Evolutionary conservation across 495 filamentous ascomycete genomes (phyloP), one percentile per base, ranked within the genome.

Genomic region (Xylaria curta): DNA sequence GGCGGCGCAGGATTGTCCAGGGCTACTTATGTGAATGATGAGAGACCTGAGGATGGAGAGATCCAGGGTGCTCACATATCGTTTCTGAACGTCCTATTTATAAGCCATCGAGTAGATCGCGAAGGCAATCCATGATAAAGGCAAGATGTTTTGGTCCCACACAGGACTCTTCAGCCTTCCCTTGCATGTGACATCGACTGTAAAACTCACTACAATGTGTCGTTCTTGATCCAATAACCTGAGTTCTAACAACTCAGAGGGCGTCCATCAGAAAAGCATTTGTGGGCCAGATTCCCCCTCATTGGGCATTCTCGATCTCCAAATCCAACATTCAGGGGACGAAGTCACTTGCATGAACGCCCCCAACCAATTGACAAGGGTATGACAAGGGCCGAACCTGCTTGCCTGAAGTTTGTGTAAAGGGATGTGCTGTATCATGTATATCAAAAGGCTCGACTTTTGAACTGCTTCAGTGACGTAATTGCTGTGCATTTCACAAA

Each of bases 181-280:
- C 26, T 38, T 38, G 17, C 28, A 44, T 33, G 33, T n/a, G 44
- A 51, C 17, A 51, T 62, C 61, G 61, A 24, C 26, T 17, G 28
- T 47, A n/a, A 21, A 4, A 26, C n/a, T 8, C 38, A 60, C 33
- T 21, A 60, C 5, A n/a, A 21, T 21, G 38, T 38, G 12, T 53
- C 63, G 63, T 66, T 51, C 63, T 24, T 53, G 15, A 40, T 36
- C 63, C 63, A 66, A 66, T 66, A 47, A 53, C 28, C 28, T 36
- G 44, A 21, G 17, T 28, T 63, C 3, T 44, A 21, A 44, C 60
- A n/a, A 26, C 60, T 28, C 9, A 44, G 38, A 42, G 1, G 36
- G 36, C 38, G 38, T 21, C n/a, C 6, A 63, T 44, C 0, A 26
- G 26, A n/a, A 44, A 60, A 28, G 21, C 12, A n/a, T 10, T 26